These are phyloP conservation scores for Phoma sp. DNA, from an alignment of 2,329 filamentous ascomycete species.

Conservation along the genomic window DNA sequence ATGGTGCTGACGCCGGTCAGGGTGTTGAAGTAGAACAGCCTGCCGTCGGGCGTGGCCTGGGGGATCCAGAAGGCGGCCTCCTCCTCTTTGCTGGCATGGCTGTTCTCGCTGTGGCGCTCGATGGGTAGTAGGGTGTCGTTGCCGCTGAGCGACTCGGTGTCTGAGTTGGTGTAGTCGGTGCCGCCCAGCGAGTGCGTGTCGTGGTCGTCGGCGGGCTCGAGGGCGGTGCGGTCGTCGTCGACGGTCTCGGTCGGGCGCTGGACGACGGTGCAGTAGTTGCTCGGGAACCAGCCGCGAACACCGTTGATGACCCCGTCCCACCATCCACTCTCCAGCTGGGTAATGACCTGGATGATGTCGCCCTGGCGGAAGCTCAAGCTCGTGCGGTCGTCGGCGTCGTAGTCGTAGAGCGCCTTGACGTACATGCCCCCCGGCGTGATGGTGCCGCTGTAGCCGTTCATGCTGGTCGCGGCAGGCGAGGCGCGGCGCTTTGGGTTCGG, in stretches of 20 bases:
- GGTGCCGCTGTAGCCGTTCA: constrained; percentile 60
- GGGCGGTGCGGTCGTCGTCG: constrained; percentile 66
- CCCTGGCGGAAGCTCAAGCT: constrained; percentile 96
- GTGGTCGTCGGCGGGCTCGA: constrained; percentile 51
- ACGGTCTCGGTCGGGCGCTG: constrained; percentile 75
- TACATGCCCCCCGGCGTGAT: constrained; percentile 70
- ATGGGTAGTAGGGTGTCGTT: constrained; percentile 62
- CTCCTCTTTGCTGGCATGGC: constrained; percentile 66
- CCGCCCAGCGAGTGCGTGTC: constrained; percentile 55
- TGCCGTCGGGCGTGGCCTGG: constrained; percentile 90
- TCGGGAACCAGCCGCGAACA: constrained; percentile 97
- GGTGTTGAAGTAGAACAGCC: constrained; percentile 97
- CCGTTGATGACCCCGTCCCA: constrained; percentile 99
- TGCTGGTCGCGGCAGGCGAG: constrained; percentile 34
- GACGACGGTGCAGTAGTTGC: constrained; percentile 95
- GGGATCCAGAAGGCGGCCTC: constrained; percentile 98
- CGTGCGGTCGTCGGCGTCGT: constrained; percentile 95
- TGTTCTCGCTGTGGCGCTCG: constrained; percentile 63
- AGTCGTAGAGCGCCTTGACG: constrained; percentile 92
- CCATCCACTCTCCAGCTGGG: constrained; percentile 97
- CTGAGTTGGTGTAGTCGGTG: constrained; percentile 49
- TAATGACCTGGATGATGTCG: constrained; percentile 98
- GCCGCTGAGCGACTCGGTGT: constrained; percentile 53
- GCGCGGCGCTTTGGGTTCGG: not conserved
- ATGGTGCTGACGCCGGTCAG: constrained; percentile 93